Percentiles rank a stretch among this genome's conserved stretches.
phyloP scores from a whole-genome alignment of 2,329 filamentous ascomycete species.

The Bipolaris oryzae region DNA sequence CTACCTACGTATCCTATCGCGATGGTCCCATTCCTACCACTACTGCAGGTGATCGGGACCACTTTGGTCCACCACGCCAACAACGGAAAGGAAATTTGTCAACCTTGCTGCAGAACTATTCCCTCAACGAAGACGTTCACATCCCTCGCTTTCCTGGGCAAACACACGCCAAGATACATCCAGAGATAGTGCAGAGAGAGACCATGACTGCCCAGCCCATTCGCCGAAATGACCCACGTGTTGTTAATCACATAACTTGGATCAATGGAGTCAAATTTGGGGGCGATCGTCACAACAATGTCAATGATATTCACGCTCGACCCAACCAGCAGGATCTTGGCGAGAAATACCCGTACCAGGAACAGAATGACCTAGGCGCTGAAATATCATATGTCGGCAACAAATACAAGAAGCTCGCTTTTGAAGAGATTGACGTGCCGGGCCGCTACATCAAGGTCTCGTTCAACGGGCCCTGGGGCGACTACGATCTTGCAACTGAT shows the following conservation, averaged over 20 bases:
- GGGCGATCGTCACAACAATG: constrained; percentile 45
- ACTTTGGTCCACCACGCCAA: constrained; percentile 25
- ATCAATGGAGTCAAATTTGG: constrained; percentile 69
- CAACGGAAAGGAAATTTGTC: constrained; percentile 35
- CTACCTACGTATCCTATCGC: constrained; percentile 83
- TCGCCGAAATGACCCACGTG: constrained; percentile 55
- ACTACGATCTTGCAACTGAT: constrained; percentile 37
- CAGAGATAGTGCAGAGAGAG: constrained; percentile 31
- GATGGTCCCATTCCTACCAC: constrained; percentile 51
- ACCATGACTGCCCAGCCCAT: constrained; percentile 59
- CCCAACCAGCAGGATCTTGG: constrained; percentile 21
- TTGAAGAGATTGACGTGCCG: constrained; percentile 64
- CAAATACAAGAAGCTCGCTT: constrained; percentile 65
- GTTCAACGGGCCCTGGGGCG: constrained; percentile 66
- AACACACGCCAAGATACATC: constrained; percentile 11
- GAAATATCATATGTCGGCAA: constrained; percentile 67
- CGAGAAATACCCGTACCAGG: constrained; percentile 52
- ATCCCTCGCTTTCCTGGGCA: constrained; percentile 13
- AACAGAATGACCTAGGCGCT: constrained; percentile 55
- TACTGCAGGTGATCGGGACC: constrained; percentile 23
- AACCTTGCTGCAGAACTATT: constrained; percentile 34
- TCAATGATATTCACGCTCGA: constrained; percentile 25
- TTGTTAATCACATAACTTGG: constrained; percentile 66
- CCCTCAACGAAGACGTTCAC: constrained; percentile 21
- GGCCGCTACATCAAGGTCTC: constrained; percentile 62